These are phyloP conservation scores for Xylaria sp. DNA, from an alignment of 2,329 filamentous ascomycete genomes.

Conservation along the genomic window DNA sequence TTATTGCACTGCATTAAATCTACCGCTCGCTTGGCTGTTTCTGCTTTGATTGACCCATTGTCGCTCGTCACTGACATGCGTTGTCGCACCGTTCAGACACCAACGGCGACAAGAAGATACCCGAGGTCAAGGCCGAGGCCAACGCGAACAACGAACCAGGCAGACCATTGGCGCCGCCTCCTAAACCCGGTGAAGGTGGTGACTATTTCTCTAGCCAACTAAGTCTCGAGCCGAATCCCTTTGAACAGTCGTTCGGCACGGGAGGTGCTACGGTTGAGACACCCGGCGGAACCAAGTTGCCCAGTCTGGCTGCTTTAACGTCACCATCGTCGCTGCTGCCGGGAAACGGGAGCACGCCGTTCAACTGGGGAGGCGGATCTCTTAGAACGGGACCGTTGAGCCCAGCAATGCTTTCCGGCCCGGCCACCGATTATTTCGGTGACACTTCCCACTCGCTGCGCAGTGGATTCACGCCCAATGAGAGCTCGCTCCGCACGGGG, in stretches of 20 bases:
- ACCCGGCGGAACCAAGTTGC: slow-evolving; percentile 83
- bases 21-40: slow-evolving; percentile 10
- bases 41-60: slow-evolving; percentile 30
- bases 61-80: slow-evolving; percentile 42
- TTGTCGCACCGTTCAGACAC: slow-evolving; percentile 50
- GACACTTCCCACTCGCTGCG: slow-evolving; percentile 78
- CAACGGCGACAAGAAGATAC: slow-evolving; percentile 57
- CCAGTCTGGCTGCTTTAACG: slow-evolving; percentile 88
- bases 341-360: slow-evolving; percentile 76
- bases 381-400: slow-evolving; percentile 92
- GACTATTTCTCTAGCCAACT: slow-evolving; percentile 77
- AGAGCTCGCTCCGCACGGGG: slow-evolving; percentile 90
- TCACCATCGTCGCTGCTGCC: slow-evolving; percentile 86
- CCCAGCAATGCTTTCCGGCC: slow-evolving; percentile 95
- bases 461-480: slow-evolving; percentile 93
- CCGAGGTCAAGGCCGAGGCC: slow-evolving; percentile 62
- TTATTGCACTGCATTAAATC: slow-evolving; percentile 17
- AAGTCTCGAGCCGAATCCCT: slow-evolving; percentile 91
- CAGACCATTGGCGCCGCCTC: slow-evolving; percentile 76
- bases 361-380: slow-evolving; percentile 84
- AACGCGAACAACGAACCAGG: slow-evolving; percentile 65
- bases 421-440: slow-evolving; percentile 85
- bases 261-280: slow-evolving; percentile 74
- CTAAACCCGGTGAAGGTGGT: slow-evolving; percentile 65
- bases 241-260: slow-evolving; percentile 90